Evolutionary conservation across 179 eudicot species (phyloP).

Genomic region (Camellia oleifera): DNA sequence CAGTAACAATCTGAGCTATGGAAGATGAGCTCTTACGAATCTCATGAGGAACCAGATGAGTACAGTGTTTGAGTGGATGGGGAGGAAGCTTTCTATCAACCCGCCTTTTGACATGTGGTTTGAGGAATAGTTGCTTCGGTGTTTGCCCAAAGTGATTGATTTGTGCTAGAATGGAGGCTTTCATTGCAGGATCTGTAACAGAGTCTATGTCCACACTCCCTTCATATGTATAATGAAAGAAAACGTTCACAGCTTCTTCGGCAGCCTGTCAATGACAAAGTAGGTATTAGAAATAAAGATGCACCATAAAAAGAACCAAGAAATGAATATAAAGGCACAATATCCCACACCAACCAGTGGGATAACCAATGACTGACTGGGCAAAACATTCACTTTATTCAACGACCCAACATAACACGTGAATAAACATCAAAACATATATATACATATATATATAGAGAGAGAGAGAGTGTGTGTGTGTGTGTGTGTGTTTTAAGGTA

Average conservation of each 20-base stretch:
- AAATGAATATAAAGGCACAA: constrained; percentile 10
- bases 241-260: constrained; percentile 95
- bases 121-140: constrained; percentile 87
- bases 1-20: constrained; percentile 66
- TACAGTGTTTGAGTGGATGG: constrained; percentile 66
- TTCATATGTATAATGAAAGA: constrained; percentile 96
- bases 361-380: background rate
- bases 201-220: constrained; percentile 97
- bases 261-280: constrained; percentile 68
- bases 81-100: constrained; percentile 59
- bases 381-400: background rate
- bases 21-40: constrained; percentile 68
- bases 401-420: constrained; percentile 10
- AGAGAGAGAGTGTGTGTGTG: no score
- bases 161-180: constrained; percentile 97
- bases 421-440: background rate
- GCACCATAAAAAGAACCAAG: background rate
- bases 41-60: constrained; percentile 61
- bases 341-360: background rate
- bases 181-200: constrained; percentile 91
- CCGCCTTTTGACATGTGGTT: constrained; percentile 84
- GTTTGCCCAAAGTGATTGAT: constrained; percentile 99
- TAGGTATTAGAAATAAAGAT: constrained; percentile 17
- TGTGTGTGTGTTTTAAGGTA: no score
- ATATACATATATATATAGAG: no score